Base-by-base conservation (phyloP, 2,329 filamentous ascomycete species). In the Emmonsia crescens region DNA sequence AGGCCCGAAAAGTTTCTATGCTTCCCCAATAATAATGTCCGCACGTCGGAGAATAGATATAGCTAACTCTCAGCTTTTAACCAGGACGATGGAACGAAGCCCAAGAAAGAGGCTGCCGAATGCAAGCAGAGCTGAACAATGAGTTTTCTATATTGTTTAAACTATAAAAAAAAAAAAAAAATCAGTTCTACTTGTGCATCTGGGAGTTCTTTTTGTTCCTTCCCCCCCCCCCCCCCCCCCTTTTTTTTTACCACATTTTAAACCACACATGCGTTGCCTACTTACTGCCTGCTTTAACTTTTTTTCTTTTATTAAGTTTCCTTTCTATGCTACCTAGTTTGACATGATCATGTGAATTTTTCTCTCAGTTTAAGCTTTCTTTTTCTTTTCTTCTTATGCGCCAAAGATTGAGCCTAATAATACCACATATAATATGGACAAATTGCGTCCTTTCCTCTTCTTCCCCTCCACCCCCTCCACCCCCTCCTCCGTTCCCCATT, bases 21-120 rank as follows among this genome's bases (percentile, higher is more conserved):
- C 19, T 31, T 56, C 4, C 29, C n/a, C n/a, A n/a, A n/a, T n/a
- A n/a, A n/a, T n/a, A 24, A 36, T 62, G 19, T 29, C 49, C 48
- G 48, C 12, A 24, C 21, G 19, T 12, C 42, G 42, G 51, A 21
- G 60, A 49, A 51, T 61, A 48, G 14, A 16, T 57, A 12, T 40
- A 38, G 19, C 56, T 61, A 4, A 40, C 40, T 66, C 40, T 66
- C 61, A 65, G 72, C 73, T 64, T 33, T 63, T n/a, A n/a, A 54
- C n/a, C 68, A 95, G 90, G 89, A 95, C 73, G 90, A 92, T 73
- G 85, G 85, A 66, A 87, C 88, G 69, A 95, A 93, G 83, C 91
- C 91, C 63, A 95, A 95, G 83, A 91, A 94, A 79, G 91, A 96
- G 79, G 87, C 91, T 68, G 89, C 91, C 68, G 91, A 96, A 81